Percentiles rank a stretch among this genome's conserved stretches.
Evolutionary conservation across 495 filamentous ascomycete species (phyloP).

Genomic region (Talaromyces wortmannii): DNA sequence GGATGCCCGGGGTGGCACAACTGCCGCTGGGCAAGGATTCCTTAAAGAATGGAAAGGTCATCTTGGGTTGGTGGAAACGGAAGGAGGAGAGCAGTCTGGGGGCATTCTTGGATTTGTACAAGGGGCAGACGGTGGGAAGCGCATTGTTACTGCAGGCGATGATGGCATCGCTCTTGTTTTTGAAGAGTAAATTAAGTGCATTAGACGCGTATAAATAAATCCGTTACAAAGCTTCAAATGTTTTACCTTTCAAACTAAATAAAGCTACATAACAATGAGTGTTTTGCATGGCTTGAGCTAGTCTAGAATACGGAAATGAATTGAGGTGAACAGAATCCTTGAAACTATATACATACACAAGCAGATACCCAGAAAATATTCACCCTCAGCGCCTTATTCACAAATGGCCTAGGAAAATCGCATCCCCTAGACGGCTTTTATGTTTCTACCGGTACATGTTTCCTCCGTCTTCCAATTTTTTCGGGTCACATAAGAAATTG

Average conservation of each 20-base stretch:
- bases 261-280: background rate
- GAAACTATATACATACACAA: slow-evolving; percentile 5
- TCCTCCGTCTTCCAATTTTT: background rate
- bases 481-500: background rate
- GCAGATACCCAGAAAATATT: slow-evolving; percentile 1
- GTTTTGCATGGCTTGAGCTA: background rate
- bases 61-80: slow-evolving; percentile 66
- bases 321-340: background rate
- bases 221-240: no score
- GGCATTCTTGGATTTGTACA: slow-evolving; percentile 89
- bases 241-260: no score
- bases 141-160: slow-evolving; percentile 83
- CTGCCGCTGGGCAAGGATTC: slow-evolving; percentile 53
- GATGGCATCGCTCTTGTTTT: slow-evolving; percentile 70
- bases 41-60: slow-evolving; percentile 80
- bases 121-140: slow-evolving; percentile 51
- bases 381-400: slow-evolving; percentile 4
- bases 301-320: background rate
- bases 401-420: slow-evolving; percentile 3
- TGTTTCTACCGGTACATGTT: background rate
- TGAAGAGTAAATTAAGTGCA: slow-evolving; percentile 31
- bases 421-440: background rate
- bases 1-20: slow-evolving; percentile 78
- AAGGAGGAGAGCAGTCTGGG: slow-evolving; percentile 49
- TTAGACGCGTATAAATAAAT: background rate